Conservation (phyloP, 139 green algal species). For the Ettlia oleoabundans region DNA sequence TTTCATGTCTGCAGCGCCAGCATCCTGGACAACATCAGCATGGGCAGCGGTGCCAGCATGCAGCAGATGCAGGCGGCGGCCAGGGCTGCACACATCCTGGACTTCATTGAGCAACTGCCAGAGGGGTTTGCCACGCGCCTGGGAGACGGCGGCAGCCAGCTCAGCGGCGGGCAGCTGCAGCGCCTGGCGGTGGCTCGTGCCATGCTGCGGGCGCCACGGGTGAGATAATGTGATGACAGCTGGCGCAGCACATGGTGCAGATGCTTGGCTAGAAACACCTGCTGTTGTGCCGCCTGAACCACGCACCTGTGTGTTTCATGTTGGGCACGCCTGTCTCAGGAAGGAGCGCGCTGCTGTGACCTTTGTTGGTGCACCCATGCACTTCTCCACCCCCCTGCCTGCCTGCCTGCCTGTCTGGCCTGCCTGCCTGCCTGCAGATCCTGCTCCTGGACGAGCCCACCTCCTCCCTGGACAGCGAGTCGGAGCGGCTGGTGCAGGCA, state of each 20-base stretch:
- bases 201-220: slow-evolving; percentile 56
- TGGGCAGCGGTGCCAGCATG: slow-evolving; percentile 33
- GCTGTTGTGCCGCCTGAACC: no score
- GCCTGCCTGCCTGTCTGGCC: no score
- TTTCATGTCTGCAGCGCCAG: neutral
- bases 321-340: no score
- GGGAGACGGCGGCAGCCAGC: slow-evolving; percentile 55
- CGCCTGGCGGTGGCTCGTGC: slow-evolving; percentile 84
- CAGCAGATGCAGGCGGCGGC: slow-evolving; percentile 64
- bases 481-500: slow-evolving; percentile 57
- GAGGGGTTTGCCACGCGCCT: slow-evolving; percentile 62
- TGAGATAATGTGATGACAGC: slow-evolving; percentile 32
- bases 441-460: slow-evolving; percentile 75
- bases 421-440: slow-evolving; percentile 22
- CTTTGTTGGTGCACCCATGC: neutral
- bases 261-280: neutral
- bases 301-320: no score
- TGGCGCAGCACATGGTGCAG: neutral
- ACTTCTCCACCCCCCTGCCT: no score
- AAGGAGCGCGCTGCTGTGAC: neutral
- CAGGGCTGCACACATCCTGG: slow-evolving; percentile 63
- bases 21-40: slow-evolving; percentile 34
- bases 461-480: slow-evolving; percentile 54
- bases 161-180: slow-evolving; percentile 84
- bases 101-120: slow-evolving; percentile 71